Evolutionary conservation across 495 filamentous ascomycete genomes (phyloP), one percentile per base, ranked within the genome.

Genomic region (Penicillium flavigenum): DNA sequence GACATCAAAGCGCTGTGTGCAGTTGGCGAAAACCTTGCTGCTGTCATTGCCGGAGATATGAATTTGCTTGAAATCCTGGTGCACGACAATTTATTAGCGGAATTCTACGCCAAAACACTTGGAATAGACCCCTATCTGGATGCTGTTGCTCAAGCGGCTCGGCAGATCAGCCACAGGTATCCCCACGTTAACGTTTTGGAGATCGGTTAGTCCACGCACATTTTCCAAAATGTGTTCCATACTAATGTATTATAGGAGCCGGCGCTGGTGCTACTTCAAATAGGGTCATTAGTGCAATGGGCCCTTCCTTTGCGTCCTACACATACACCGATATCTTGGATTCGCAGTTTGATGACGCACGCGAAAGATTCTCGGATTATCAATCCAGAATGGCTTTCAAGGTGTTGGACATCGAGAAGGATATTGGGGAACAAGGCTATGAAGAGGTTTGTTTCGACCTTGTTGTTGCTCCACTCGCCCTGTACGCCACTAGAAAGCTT

Each of bases 271-370:
- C 69, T 14, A 63, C 77, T 14, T 81, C 81, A 0, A 65, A 71
- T n/a, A 24, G 44, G 4, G 56, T 80, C 7, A 54, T 77, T 0
- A 34, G 43, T 12, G 56, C 46, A 9, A 38, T 68, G 17, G 59
- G 54, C 4, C 32, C 29, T 1, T 55, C 53, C 0, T 66, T 69
- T 51, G 44, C 62, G 1, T 61, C 61, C 24, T 84, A 84, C 54
- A 81, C 76, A 11, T 81, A 72, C 61, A 83, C 83, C 3, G 81
- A 86, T 56, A 74, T 84, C 20, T 72, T 75, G 2, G 45, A 63
- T 7, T 71, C 59, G 14, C 78, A 76, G 55, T 80, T 85, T 47
- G 68, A 70, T 1, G 27, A 58, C 2, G 63, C 63, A 0, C 53
- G 58, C 17, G 56, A 73, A 16, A 55, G 36, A 4, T 56, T 75